Conservation (phyloP, 2,329 filamentous ascomycete species). For the Venturiaceae sp. region DNA sequence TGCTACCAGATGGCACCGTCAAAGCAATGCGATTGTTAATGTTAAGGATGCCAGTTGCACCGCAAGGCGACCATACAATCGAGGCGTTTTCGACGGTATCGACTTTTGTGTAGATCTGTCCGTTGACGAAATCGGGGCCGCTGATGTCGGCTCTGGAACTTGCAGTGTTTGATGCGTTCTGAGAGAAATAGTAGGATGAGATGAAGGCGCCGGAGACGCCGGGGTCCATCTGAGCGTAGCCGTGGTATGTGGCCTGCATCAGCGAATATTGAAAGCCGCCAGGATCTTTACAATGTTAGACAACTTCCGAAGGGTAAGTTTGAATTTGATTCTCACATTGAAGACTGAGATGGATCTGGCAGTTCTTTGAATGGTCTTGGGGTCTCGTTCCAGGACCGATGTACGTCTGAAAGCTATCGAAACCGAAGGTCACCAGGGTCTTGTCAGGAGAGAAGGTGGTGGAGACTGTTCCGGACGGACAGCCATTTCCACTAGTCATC, state of each 20-base stretch:
- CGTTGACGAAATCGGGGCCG: conserved; percentile 25
- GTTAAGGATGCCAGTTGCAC: not conserved
- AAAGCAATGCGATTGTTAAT: conserved; percentile 7
- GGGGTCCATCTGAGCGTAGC: not conserved
- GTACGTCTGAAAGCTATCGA: not conserved
- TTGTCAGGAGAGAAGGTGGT: conserved; percentile 27
- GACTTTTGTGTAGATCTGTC: not conserved
- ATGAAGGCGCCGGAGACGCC: not conserved
- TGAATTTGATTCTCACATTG: conserved; percentile 27
- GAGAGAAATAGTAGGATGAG: conserved; percentile 3
- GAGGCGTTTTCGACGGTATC: not conserved
- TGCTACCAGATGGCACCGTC: conserved; percentile 6
- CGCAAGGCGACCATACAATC: conserved; percentile 5
- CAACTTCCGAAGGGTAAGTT: too few species aligned
- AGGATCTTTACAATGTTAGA: not conserved
- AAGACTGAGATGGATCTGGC: conserved; percentile 43
- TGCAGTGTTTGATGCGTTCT: conserved; percentile 13
- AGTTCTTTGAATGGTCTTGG: conserved; percentile 41
- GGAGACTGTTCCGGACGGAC: conserved; percentile 13
- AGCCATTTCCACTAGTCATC: not conserved
- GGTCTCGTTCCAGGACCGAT: conserved; percentile 22
- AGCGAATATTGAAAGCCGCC: conserved; percentile 6
- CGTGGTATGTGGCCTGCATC: conserved; percentile 7
- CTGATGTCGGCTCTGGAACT: conserved; percentile 27
- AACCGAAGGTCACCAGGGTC: conserved; percentile 4